Percentiles rank a stretch among this genome's conserved stretches.
Evolutionary conservation across 1,139 yeast genomes (phyloP).

Genomic region (Zygoascus sp.): DNA sequence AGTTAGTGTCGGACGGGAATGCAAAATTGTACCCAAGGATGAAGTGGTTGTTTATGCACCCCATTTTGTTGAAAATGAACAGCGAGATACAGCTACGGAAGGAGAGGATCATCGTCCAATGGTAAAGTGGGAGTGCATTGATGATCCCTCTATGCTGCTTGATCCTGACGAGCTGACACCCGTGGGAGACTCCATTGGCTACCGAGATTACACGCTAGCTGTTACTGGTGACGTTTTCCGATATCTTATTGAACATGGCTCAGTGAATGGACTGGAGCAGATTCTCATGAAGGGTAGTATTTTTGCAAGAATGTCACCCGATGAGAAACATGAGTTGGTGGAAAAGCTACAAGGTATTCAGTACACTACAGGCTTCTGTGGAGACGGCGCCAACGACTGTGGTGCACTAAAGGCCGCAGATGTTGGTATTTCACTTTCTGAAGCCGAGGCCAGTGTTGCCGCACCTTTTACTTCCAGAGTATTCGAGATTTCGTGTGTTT

Average conservation of each 20-base stretch:
- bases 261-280: slow-evolving; percentile 41
- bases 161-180: slow-evolving; percentile 65
- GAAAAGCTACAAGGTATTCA: slow-evolving; percentile 78
- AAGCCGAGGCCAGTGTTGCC: slow-evolving; percentile 98
- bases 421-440: slow-evolving; percentile 91
- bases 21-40: slow-evolving; percentile 53
- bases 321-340: slow-evolving; percentile 93
- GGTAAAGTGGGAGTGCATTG: slow-evolving; percentile 39
- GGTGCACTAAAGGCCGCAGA: slow-evolving; percentile 98
- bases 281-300: slow-evolving; percentile 70
- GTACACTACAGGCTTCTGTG: slow-evolving; percentile 95
- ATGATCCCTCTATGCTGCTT: slow-evolving; percentile 37
- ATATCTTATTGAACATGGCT: slow-evolving; percentile 49
- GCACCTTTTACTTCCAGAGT: slow-evolving; percentile 93
- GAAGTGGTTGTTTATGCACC: slow-evolving; percentile 63
- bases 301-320: slow-evolving; percentile 98
- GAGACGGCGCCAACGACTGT: slow-evolving; percentile 89
- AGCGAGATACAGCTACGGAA: slow-evolving; percentile 15
- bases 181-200: slow-evolving; percentile 16
- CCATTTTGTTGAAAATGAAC: slow-evolving; percentile 40
- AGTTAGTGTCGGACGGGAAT: slow-evolving; percentile 84
- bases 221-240: slow-evolving; percentile 91
- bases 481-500: slow-evolving; percentile 88
- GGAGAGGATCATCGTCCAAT: slow-evolving; percentile 17
- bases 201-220: slow-evolving; percentile 60